Evolutionary conservation across 805 yeast species (phyloP), one percentile per base, ranked within the genome.

Genomic region (Pichia rugopelliculosa): DNA sequence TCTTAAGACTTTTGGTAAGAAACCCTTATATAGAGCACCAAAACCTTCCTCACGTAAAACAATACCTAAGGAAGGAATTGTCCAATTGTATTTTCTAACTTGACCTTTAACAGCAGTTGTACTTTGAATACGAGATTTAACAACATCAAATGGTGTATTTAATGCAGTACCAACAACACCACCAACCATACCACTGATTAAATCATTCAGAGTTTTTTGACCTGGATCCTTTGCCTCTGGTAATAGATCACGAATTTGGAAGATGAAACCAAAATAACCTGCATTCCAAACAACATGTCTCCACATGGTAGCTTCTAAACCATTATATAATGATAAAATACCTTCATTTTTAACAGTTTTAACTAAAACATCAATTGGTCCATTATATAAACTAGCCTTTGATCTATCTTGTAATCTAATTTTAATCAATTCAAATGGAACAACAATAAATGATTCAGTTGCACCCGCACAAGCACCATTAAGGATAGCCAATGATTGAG

Each of bases 401-500:
- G 96, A 81, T 59, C 74, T 82, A 71, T 93, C 98, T 70, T 93
- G 99, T 59, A 93, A 75, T 70, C 96, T 81, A 65, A 93, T 93
- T 70, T 93, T 93, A 57, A 93, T 87, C 63, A 93, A 76, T 70
- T 93, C 99, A 64, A 93, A 93, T 17, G 99, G 99, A 38, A 93
- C 98, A 47, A 93, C 98, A 39, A 93, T 96, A 64, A 90, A 88
- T 3, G 96, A 80, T 67, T 93, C 99, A 41, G 90, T 83, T 36
- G 96, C 95, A 72, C 99, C 99, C 8, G 99, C 99, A 50, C 95
- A 85, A 34, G 98, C 97, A 71, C 99, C 99, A 38, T 96, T 87
- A 56, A 91, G 73, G 47, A 93, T 72, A 3, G 97, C 88, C 61
- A 93, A 72, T 9, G 85, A 80, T 70, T 91, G 98, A 53, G 73